phyloP scores from a whole-genome alignment of 2,329 filamentous ascomycete species.

The Penicillium expansum region DNA sequence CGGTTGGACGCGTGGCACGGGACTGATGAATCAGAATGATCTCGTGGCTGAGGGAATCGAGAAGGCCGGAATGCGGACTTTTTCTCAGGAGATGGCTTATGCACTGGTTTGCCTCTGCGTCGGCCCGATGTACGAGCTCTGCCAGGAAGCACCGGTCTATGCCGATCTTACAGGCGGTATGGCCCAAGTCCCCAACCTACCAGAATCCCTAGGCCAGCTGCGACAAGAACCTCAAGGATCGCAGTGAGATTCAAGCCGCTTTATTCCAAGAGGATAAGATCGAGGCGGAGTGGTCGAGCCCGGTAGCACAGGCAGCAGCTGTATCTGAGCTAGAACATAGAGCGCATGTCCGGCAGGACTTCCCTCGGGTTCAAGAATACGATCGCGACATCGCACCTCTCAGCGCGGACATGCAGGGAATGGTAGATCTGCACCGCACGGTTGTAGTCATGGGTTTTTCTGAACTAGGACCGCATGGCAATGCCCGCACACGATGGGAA shows the following conservation, averaged over 20 bases:
- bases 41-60: constrained; percentile 96
- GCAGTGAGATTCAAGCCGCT: constrained; percentile 85
- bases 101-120: constrained; percentile 96
- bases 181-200: constrained; percentile 94
- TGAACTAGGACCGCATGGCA: constrained; percentile 86
- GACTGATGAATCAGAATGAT: constrained; percentile 97
- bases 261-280: constrained; percentile 93
- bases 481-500: constrained; percentile 96
- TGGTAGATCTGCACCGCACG: constrained; percentile 97
- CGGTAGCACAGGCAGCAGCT: constrained; percentile 79
- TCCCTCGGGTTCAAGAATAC: constrained; percentile 88
- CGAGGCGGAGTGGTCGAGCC: constrained; percentile 92
- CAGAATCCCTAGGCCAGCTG: constrained; percentile 86
- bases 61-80: constrained; percentile 92
- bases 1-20: constrained; percentile 97
- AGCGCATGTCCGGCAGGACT: constrained; percentile 97
- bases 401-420: constrained; percentile 84
- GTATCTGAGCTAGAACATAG: constrained; percentile 94
- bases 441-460: constrained; percentile 96
- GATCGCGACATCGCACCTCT: constrained; percentile 84
- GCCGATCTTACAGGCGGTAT: constrained; percentile 96
- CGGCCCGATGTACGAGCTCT: constrained; percentile 86
- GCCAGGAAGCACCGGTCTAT: constrained; percentile 91
- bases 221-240: constrained; percentile 93
- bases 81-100: constrained; percentile 99